Percentiles rank a stretch among this genome's conserved stretches.
Conservation (phyloP, 2,329 filamentous ascomycete species). For the Ophiocordyceps polyrhachis-furcata region DNA sequence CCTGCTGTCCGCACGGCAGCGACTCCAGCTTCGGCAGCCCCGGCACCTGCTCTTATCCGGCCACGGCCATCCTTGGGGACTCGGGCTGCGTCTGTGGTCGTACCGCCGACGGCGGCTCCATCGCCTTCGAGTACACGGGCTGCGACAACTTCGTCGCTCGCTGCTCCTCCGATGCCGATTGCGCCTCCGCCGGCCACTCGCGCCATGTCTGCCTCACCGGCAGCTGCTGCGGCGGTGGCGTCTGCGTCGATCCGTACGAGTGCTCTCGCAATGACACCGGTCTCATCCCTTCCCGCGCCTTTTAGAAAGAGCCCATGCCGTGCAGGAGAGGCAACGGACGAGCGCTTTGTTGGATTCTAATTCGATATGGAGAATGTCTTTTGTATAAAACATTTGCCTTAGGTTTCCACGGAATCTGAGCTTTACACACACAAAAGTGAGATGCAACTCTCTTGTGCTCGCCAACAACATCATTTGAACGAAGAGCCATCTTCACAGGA, state of each 20-base stretch:
- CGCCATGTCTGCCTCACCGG: constrained; percentile 14
- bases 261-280: constrained; percentile 15
- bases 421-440: not conserved
- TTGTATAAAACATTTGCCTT: not conserved
- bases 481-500: not conserved
- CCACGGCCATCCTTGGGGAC: constrained; percentile 10
- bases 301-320: not conserved
- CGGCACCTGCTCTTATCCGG: constrained; percentile 13
- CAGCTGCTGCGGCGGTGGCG: constrained; percentile 17
- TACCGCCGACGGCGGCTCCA: constrained; percentile 7
- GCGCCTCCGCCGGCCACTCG: constrained; percentile 7
- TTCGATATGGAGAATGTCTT: not conserved
- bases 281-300: constrained; percentile 8
- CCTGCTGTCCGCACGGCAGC: constrained; percentile 14
- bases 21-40: constrained; percentile 6
- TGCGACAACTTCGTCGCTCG: constrained; percentile 13
- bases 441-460: not conserved
- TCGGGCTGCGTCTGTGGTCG: constrained; percentile 17
- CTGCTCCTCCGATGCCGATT: constrained; percentile 11
- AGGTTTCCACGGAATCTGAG: not conserved
- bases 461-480: not conserved
- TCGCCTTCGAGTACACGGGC: constrained; percentile 16
- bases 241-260: constrained; percentile 18
- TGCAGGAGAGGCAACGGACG: not conserved
- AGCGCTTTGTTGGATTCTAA: not conserved